Base-by-base conservation (phyloP, 768 basidiomycete genomes). In the Goffeauzyma gilvescens region DNA sequence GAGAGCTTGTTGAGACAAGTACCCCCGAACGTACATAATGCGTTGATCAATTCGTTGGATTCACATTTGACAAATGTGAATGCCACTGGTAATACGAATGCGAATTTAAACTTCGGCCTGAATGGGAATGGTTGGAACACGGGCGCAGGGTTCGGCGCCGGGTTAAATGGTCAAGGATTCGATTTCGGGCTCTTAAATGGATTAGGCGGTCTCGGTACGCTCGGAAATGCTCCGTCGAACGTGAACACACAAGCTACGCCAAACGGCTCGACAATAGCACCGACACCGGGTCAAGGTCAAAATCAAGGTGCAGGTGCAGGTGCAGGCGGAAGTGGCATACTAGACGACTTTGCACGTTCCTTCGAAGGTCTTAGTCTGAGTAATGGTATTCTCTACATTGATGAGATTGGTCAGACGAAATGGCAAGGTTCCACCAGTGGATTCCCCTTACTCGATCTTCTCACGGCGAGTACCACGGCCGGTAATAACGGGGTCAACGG, bases 361-460 rank as follows among this genome's bases (percentile, higher is more conserved):
- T 55, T 65, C 57, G 58, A 60, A 23, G 62, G 59, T 6, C 57
- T 62, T 55, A 62, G 57, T 32, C 57, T 65, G 22, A 48, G 46
- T 14, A 51, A 51, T 26, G 53, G 53, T 4, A 52, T 50, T 50
- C 61, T 65, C 44, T 65, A 65, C 42, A 53, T 64, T 21, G 64
- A 65, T 46, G 64, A 65, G 49, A 62, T 64, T 38, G 64, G 64
- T 2, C 57, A 59, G 40, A 57, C 62, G 2, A 63, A 63, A 41
- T 63, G 62, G 62, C 62, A 63, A 48, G 61, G 60, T 23, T 85
- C 89, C 55, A 84, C 84, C 0, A 89, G 85, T 3, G 86, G 87
- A 20, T 72, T 90, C 0, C 87, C 87, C 5, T 72, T 90, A 4
- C 72, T 89, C 21, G 82, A 89, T 59, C 65, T 84, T 6, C 68